phyloP scores from a whole-genome alignment of 495 filamentous ascomycete genomes.

The Hypomontagnella submonticulosa region DNA sequence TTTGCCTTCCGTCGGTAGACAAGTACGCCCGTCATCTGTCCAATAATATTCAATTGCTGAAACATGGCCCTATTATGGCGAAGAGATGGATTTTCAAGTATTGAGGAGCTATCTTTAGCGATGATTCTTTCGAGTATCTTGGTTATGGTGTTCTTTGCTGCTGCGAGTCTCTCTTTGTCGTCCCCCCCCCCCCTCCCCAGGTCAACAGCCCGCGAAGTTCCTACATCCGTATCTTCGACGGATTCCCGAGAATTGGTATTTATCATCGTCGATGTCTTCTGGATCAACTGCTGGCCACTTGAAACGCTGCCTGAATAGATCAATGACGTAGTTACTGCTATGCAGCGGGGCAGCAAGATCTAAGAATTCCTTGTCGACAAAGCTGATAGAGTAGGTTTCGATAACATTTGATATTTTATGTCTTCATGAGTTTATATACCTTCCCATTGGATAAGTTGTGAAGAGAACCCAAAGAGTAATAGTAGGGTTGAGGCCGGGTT shows the following conservation, averaged over 20 bases:
- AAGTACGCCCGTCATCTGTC: slow-evolving; percentile 38
- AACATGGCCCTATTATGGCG: slow-evolving; percentile 26
- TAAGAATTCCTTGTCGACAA: slow-evolving; percentile 82
- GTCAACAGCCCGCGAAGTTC: too few relatives aligned
- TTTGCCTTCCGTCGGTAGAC: slow-evolving; percentile 49
- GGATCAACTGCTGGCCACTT: slow-evolving; percentile 85
- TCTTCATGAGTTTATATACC: too few relatives aligned
- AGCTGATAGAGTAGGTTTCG: too few relatives aligned
- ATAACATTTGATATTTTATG: too few relatives aligned
- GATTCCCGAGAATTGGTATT: slow-evolving; percentile 89
- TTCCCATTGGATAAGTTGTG: too few relatives aligned
- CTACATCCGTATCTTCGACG: slow-evolving; percentile 97
- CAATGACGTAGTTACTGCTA: slow-evolving; percentile 71
- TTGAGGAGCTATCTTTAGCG: slow-evolving; percentile 28
- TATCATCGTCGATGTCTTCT: slow-evolving; percentile 85
- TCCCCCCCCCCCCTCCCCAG: too few relatives aligned
- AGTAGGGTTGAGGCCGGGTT: too few relatives aligned
- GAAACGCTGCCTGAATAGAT: slow-evolving; percentile 78
- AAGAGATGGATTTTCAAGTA: slow-evolving; percentile 47
- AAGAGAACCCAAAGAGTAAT: too few relatives aligned
- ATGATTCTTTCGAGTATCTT: slow-evolving; percentile 40
- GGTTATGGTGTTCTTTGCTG: slow-evolving; percentile 52
- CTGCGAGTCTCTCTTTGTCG: slow-evolving; percentile 47
- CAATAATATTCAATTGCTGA: slow-evolving; percentile 32
- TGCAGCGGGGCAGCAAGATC: slow-evolving; percentile 84